These are phyloP conservation scores for Phytopythium boreale DNA, from an alignment of 352 stramenopile genomes.

Conservation along the genomic window DNA sequence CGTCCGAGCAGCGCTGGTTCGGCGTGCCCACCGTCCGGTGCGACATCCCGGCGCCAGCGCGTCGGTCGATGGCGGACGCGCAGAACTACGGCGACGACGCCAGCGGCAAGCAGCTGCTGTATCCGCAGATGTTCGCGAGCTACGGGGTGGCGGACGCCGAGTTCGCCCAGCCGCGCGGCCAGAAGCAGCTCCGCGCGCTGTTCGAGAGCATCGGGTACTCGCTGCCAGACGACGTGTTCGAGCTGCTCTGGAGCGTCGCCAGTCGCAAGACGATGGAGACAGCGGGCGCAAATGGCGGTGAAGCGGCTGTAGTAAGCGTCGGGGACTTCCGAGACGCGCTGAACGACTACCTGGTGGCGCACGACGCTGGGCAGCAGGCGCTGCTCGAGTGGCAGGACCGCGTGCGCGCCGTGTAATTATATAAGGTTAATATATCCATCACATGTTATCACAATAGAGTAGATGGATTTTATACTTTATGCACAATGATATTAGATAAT, in stretches of 20 bases:
- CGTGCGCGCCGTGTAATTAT: slow-evolving; percentile 19
- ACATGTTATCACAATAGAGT: no score
- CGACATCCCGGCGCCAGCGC: slow-evolving; percentile 73
- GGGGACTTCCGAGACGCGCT: slow-evolving; percentile 73
- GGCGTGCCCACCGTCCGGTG: slow-evolving; percentile 83
- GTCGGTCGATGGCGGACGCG: slow-evolving; percentile 79
- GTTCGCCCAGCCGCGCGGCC: slow-evolving; percentile 63
- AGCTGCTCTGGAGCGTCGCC: slow-evolving; percentile 67
- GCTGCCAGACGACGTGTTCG: slow-evolving; percentile 57
- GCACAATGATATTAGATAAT: no score
- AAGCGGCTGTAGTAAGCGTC: slow-evolving; percentile 41
- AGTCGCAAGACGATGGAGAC: slow-evolving; percentile 36
- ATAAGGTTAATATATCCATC: neutral
- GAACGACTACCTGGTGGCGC: slow-evolving; percentile 60
- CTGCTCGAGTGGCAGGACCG: slow-evolving; percentile 51
- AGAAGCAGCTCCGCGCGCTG: slow-evolving; percentile 56
- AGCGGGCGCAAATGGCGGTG: slow-evolving; percentile 38
- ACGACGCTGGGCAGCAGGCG: slow-evolving; percentile 38
- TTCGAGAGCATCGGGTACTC: slow-evolving; percentile 72
- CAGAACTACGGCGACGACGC: slow-evolving; percentile 92
- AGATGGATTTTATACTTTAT: no score
- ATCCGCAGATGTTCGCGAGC: slow-evolving; percentile 79
- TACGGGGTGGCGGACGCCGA: slow-evolving; percentile 82
- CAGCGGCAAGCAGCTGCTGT: slow-evolving; percentile 75
- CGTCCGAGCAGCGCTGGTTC: slow-evolving; percentile 58